Evolutionary conservation across 352 stramenopile genomes (phyloP), one percentile per base, ranked within the genome.

Genomic region (Phytophthora quininea): DNA sequence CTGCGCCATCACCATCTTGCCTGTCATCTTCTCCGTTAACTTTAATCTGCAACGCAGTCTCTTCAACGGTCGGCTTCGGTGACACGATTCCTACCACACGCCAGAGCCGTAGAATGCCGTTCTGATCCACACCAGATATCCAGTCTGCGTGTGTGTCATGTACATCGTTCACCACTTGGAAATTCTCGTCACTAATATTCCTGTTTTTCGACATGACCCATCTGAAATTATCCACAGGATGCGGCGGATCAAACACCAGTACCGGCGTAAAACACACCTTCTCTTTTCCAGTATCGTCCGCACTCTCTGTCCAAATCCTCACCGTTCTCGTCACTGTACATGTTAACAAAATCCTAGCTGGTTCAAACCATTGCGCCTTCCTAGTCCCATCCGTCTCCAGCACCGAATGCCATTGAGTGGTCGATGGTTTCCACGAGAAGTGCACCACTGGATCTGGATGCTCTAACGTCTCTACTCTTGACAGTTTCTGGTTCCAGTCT

Each of bases 191-290:
- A 58, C 82, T 91, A 50, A 92, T 87, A 55, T 92, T 93, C 8
- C 80, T 76, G 65, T 90, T 92, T 66, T 92, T 92, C 14, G 84
- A 91, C 45, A 93, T 65, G 29, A 95, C 83, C 87, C 84, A 95
- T 11, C 85, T 83, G 40, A 91, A 81, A 49, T 92, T 92, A 19
- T 79, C 67, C 27, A 93, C 84, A 8, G 74, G 71, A 2, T 80
- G 67, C 10, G 74, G 71, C 14, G 83, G 81, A 47, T 89, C 73
- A 56, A 92, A 89, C 31, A 79, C 57, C 7, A 93, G 48, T 27
- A 81, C 77, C 0, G 49, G 59, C 0, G 58, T 58, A 58, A 91
- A 88, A 5, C 46, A 38, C 31, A 24, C 19, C 19, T 53, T 62
- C 7, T 40, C 14, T 11, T 55, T 12, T 11, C n/a, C 43, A n/a